These are phyloP conservation scores for Erythrophleum ivorense DNA, from an alignment of 331 rosid genomes.

Conservation along the genomic window DNA sequence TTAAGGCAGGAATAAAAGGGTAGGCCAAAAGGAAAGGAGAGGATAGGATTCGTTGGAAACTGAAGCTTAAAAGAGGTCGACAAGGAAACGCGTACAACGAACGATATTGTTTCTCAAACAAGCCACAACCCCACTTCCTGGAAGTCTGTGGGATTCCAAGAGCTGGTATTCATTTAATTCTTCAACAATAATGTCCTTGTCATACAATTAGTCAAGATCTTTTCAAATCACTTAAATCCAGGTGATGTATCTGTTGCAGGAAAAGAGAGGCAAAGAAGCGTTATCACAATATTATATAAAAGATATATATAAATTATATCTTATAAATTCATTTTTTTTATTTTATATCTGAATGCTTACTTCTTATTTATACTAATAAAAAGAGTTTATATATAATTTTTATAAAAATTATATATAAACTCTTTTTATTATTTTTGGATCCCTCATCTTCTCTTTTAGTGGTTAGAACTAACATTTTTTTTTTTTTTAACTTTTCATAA, in stretches of 20 bases:
- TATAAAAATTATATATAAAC: no score
- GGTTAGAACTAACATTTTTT: no score
- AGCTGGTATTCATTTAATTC: slow-evolving; percentile 38
- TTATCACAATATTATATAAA: no score
- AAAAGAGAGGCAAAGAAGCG: no score
- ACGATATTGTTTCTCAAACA: slow-evolving; percentile 38
- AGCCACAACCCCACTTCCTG: slow-evolving; percentile 48
- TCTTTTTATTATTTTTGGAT: no score
- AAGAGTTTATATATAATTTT: no score
- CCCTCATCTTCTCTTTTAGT: no score
- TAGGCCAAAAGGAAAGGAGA: neutral
- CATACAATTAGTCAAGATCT: neutral
- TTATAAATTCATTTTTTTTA: no score
- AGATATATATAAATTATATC: no score
- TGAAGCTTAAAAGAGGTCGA: slow-evolving; percentile 27
- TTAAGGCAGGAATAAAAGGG: neutral
- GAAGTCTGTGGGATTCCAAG: slow-evolving; percentile 45
- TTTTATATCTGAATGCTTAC: no score
- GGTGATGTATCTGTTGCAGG: neutral
- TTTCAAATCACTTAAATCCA: neutral
- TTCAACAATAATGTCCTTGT: neutral
- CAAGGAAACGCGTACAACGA: slow-evolving; percentile 27
- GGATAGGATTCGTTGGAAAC: neutral
- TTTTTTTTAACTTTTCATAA: no score
- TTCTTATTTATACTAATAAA: no score